Evolutionary conservation across 164 flowering plant genomes (phyloP).

Genomic region (Akebia trifoliata): DNA sequence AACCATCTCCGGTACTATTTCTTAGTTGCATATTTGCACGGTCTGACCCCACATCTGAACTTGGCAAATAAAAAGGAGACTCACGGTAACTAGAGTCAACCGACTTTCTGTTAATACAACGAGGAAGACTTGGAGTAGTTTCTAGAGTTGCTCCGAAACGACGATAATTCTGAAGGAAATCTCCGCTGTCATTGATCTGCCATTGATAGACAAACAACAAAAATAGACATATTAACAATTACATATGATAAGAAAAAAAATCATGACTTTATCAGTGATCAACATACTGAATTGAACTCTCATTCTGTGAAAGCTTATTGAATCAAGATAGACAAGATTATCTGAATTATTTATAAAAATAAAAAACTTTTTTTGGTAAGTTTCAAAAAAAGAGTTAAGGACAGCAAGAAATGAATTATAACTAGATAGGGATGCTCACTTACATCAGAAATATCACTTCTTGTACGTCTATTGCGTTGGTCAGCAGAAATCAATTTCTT

Average conservation of each 20-base stretch:
- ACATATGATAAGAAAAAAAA: neutral
- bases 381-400: too few relatives aligned
- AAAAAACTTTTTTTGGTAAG: too few relatives aligned
- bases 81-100: conserved; percentile 39
- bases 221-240: neutral
- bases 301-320: neutral
- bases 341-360: too few relatives aligned
- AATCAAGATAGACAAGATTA: too few relatives aligned
- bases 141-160: conserved; percentile 45
- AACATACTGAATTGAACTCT: neutral
- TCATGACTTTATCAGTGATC: neutral
- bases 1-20: conserved; percentile 58
- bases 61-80: conserved; percentile 24
- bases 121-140: conserved; percentile 30
- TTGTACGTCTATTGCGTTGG: conserved; percentile 41
- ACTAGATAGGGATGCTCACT: too few relatives aligned
- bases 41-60: conserved; percentile 86
- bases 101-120: conserved; percentile 27
- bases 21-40: conserved; percentile 81
- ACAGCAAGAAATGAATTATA: too few relatives aligned
- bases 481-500: conserved; percentile 54
- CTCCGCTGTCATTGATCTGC: conserved; percentile 31
- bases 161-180: conserved; percentile 30
- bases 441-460: conserved; percentile 58
- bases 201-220: neutral